Conservation (phyloP, 768 basidiomycete genomes). For the Rhizopogon vesiculosus region DNA sequence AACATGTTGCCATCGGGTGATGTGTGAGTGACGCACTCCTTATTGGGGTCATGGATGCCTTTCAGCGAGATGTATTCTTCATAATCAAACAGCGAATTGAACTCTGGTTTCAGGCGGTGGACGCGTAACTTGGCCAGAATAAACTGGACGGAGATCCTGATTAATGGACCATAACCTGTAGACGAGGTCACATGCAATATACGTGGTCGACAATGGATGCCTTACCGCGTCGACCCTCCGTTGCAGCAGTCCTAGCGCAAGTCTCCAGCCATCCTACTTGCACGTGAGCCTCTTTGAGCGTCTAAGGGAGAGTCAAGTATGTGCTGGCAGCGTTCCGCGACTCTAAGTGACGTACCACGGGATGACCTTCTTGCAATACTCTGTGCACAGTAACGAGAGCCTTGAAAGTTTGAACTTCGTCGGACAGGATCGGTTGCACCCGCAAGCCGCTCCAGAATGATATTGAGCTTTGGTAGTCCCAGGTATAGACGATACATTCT, state of each 20-base stretch:
- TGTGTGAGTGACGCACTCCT: slow-evolving; percentile 63
- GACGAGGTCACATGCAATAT: neutral
- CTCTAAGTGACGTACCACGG: slow-evolving; percentile 54
- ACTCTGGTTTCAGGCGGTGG: slow-evolving; percentile 92
- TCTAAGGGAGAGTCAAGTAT: slow-evolving; percentile 42
- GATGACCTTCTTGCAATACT: slow-evolving; percentile 96
- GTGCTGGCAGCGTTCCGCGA: neutral
- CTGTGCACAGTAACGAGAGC: slow-evolving; percentile 97
- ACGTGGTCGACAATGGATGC: slow-evolving; percentile 1
- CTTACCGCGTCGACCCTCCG: slow-evolving; percentile 72
- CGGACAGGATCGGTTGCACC: slow-evolving; percentile 94
- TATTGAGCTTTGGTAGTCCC: slow-evolving; percentile 97
- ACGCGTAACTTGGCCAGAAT: slow-evolving; percentile 93
- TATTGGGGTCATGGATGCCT: slow-evolving; percentile 97
- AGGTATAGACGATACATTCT: slow-evolving; percentile 99
- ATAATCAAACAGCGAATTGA: slow-evolving; percentile 98
- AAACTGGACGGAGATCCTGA: slow-evolving; percentile 94
- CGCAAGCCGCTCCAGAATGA: slow-evolving; percentile 97
- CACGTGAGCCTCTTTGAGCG: slow-evolving; percentile 93
- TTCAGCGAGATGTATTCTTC: slow-evolving; percentile 97
- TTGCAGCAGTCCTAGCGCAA: slow-evolving; percentile 84
- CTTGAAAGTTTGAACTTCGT: slow-evolving; percentile 99
- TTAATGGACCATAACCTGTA: slow-evolving; percentile 86
- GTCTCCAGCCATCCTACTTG: slow-evolving; percentile 99
- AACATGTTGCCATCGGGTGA: slow-evolving; percentile 5